A percentile compares a stretch with the other conserved stretches of the same genome.
phyloP scores from a whole-genome alignment of 495 filamentous ascomycete genomes.

The Talaromyces thailandensis region DNA sequence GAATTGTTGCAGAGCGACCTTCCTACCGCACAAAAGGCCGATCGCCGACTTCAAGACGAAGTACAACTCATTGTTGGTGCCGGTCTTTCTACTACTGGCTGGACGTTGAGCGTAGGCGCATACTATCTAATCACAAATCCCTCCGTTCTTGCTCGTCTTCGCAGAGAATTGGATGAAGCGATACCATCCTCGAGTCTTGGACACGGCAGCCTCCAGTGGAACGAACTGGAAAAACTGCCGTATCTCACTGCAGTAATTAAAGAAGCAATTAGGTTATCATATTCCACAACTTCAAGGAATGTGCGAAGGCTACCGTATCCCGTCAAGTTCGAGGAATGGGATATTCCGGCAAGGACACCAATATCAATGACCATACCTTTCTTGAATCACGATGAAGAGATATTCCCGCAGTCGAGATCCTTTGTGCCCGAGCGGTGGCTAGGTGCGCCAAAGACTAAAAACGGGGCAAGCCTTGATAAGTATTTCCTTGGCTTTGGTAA shows the following conservation, averaged over 20 bases:
- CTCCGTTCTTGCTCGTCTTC: slow-evolving; percentile 11
- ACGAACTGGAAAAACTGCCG: slow-evolving; percentile 21
- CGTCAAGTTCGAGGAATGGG: slow-evolving; percentile 1
- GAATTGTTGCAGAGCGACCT: slow-evolving; percentile 21
- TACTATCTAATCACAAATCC: slow-evolving; percentile 19
- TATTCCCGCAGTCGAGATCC: slow-evolving; percentile 29
- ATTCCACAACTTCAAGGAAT: slow-evolving; percentile 3
- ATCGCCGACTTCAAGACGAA: slow-evolving; percentile 26
- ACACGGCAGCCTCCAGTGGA: slow-evolving; percentile 4
- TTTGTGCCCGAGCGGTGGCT: slow-evolving; percentile 40
- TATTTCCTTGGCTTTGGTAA: slow-evolving; percentile 1
- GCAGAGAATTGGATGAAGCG: slow-evolving; percentile 15
- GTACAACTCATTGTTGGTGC: slow-evolving; percentile 24
- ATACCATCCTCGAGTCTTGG: slow-evolving; percentile 11
- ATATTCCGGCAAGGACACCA: slow-evolving; percentile 6
- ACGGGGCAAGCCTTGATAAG: slow-evolving; percentile 1
- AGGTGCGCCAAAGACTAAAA: slow-evolving; percentile 13
- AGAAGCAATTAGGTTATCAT: slow-evolving; percentile 16
- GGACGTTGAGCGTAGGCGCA: slow-evolving; percentile 10
- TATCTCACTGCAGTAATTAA: slow-evolving; percentile 32
- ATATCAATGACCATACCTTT: slow-evolving; percentile 31
- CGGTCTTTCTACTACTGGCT: slow-evolving; percentile 27
- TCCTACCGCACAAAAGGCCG: slow-evolving; percentile 13
- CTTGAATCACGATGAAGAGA: slow-evolving; percentile 28
- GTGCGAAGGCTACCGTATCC: slow-evolving; percentile 1